phyloP scores from a whole-genome alignment of 2,329 filamentous ascomycete genomes.

The Fusarium domesticum region DNA sequence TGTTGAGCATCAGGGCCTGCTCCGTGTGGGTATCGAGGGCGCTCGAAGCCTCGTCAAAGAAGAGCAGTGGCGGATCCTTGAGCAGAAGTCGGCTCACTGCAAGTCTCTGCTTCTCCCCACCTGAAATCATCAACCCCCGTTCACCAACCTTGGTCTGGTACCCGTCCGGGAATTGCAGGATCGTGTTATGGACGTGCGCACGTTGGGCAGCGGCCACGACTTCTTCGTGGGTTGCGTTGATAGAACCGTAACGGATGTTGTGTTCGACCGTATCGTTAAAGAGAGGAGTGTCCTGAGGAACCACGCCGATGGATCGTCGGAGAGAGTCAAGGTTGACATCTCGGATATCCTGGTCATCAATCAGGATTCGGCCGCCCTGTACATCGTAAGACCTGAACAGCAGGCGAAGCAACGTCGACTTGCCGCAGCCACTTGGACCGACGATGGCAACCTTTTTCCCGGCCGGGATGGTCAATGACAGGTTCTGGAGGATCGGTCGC shows the following conservation, averaged over 20 bases:
- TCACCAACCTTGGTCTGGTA: conserved; percentile 92
- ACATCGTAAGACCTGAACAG: conserved; percentile 95
- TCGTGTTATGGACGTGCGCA: conserved; percentile 81
- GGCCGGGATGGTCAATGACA: conserved; percentile 85
- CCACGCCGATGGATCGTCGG: conserved; percentile 83
- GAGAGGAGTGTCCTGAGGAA: conserved; percentile 92
- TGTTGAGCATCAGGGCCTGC: conserved; percentile 84
- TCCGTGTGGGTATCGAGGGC: conserved; percentile 93
- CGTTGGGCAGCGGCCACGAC: conserved; percentile 76
- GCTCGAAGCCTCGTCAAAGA: conserved; percentile 94
- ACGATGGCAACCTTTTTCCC: conserved; percentile 96
- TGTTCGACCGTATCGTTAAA: conserved; percentile 97
- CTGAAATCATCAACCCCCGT: conserved; percentile 93
- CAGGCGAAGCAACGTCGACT: conserved; percentile 86
- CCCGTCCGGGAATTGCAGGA: conserved; percentile 76
- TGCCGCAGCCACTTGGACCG: conserved; percentile 91
- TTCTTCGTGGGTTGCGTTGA: conserved; percentile 69
- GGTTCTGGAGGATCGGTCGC: conserved; percentile 79
- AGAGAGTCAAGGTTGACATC: conserved; percentile 79
- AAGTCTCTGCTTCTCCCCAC: conserved; percentile 88
- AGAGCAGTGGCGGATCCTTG: conserved; percentile 85
- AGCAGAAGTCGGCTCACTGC: conserved; percentile 80
- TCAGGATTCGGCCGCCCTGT: conserved; percentile 77
- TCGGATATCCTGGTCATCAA: conserved; percentile 90
- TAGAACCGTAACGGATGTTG: conserved; percentile 89